Conservation (phyloP, 1,139 yeast species). For the Suhomyces bokatorum region DNA sequence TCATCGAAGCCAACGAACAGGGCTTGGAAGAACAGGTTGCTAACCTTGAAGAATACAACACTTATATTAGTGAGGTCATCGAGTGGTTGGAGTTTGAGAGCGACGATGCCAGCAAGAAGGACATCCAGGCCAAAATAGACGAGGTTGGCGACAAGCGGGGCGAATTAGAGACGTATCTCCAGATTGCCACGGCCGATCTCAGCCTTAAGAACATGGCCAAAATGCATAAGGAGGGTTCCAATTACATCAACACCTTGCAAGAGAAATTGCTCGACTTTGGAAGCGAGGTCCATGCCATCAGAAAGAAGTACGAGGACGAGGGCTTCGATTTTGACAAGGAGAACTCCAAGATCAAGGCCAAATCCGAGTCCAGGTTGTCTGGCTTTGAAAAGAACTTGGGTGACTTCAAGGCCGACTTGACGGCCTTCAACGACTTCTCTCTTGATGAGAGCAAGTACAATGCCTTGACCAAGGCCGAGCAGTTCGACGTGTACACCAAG, state of each 20-base stretch:
- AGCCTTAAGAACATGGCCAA: constrained; percentile 36
- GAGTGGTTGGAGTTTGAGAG: constrained; percentile 85
- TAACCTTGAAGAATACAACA: constrained; percentile 28
- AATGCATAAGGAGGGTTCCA: constrained; percentile 43
- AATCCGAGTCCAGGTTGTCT: constrained; percentile 36
- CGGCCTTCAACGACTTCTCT: constrained; percentile 29
- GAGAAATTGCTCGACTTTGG: constrained; percentile 46
- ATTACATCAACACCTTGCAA: constrained; percentile 44
- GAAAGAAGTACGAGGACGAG: constrained; percentile 41
- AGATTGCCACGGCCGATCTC: constrained; percentile 36
- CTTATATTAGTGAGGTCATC: constrained; percentile 47
- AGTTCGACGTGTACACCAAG: constrained; percentile 36
- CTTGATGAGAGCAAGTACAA: constrained; percentile 29
- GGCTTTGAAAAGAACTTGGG: constrained; percentile 36
- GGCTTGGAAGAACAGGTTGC: constrained; percentile 35
- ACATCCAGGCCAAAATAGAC: constrained; percentile 30
- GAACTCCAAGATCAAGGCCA: constrained; percentile 39
- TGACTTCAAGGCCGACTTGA: constrained; percentile 37
- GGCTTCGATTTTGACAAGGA: constrained; percentile 54
- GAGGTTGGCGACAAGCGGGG: constrained; percentile 22
- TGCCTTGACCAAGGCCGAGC: constrained; percentile 30
- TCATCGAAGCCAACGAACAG: constrained; percentile 50
- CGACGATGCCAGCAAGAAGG: constrained; percentile 51
- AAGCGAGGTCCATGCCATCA: constrained; percentile 41
- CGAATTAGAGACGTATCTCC: constrained; percentile 23